Percentiles rank a stretch among this genome's conserved stretches.
Conservation (phyloP, 1,139 yeast genomes). For the Lodderomyces parapsilosis region DNA sequence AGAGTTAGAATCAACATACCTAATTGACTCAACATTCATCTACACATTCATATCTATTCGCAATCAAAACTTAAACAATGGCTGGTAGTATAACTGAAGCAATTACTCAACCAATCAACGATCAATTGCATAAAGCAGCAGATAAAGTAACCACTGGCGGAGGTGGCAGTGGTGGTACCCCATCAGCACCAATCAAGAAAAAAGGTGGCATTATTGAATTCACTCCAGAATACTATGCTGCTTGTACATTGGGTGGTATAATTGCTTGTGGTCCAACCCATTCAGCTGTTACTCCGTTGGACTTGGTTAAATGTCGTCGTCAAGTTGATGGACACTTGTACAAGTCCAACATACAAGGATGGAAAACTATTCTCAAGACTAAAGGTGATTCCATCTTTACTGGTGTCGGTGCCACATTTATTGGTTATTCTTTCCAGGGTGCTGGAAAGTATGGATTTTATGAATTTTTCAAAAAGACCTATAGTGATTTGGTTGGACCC, state of each 20-base stretch:
- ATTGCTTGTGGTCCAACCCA: constrained; percentile 96
- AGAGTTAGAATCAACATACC: no score
- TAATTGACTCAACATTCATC: no score
- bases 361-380: constrained; percentile 66
- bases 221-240: constrained; percentile 70
- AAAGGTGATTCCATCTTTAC: constrained; percentile 81
- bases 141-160: constrained; percentile 16
- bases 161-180: background rate
- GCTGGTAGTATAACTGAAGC: constrained; percentile 28
- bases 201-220: constrained; percentile 39
- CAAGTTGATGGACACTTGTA: constrained; percentile 78
- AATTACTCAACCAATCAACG: constrained; percentile 32
- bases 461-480: constrained; percentile 81
- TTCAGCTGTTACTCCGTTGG: constrained; percentile 87
- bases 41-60: background rate
- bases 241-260: constrained; percentile 88
- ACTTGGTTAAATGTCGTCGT: constrained; percentile 87
- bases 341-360: constrained; percentile 74
- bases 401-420: constrained; percentile 86
- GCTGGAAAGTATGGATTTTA: constrained; percentile 96
- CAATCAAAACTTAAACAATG: constrained; percentile 12
- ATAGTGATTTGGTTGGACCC: constrained; percentile 66
- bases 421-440: constrained; percentile 92
- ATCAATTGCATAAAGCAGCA: constrained; percentile 20
- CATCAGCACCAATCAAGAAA: background rate